Evolutionary conservation across 2,329 filamentous ascomycete genomes (phyloP), one percentile per base, ranked within the genome.

Genomic region (Macrophomina tecta): DNA sequence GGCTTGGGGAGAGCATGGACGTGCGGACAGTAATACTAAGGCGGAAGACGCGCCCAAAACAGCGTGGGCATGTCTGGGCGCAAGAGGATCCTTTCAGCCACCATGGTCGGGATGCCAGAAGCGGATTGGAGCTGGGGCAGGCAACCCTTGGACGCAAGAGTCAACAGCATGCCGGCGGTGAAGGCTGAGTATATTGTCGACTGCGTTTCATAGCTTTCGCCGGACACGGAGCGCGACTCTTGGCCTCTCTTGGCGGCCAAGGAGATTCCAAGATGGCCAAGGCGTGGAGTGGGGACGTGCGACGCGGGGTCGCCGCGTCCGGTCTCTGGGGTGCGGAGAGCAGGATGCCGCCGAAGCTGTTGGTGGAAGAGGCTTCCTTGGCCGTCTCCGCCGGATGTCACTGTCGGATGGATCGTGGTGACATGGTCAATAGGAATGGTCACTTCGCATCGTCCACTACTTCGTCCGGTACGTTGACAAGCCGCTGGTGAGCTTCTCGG

Each of bases 81-180:
- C 28, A 48, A 48, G 58, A 48, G 58, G 38, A 62, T 62, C 58
- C 58, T 62, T 62, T 48, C 58, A 62, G 58, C 58, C 58, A 62
- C 58, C 4, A 30, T 34, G 18, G 30, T 18, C 58, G 42, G 58
- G 42, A 49, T 49, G 58, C 58, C 58, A 16, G 42, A 62, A 62
- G 30, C 45, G 58, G 58, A 32, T 48, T 62, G 58, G 56, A 49
- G 42, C 42, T 36, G 56, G 56, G 40, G 56, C 56, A 49, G 45
- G 28, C 28, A 28, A 60, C 46, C 56, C 56, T 45, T 60, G 56
- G 56, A 7, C 3, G 40, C 45, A 36, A 49, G 58, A 48, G 45
- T 49, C 58, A 62, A 34, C 14, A 58, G n/a, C 58, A 38, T 30
- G 7, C 12, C 58, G 30, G 58, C 58, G 58, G 58, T 62, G 58